phyloP scores from a whole-genome alignment of 1,139 yeast species.

The Hansenula sp. region DNA sequence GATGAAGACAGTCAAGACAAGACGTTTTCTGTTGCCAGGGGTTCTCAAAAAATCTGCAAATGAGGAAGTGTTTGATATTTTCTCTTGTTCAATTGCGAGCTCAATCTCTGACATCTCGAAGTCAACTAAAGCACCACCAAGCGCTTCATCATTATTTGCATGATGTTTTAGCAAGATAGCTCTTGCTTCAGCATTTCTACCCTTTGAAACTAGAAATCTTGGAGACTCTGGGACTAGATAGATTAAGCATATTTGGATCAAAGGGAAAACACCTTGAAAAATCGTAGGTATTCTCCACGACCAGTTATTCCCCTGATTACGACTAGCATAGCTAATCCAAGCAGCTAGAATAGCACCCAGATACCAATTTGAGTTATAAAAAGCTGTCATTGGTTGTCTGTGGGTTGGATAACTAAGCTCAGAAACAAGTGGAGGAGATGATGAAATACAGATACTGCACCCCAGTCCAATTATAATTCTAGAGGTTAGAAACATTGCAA shows the following conservation, averaged over 20 bases:
- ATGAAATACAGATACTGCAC: constrained; percentile 35
- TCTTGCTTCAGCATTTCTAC: constrained; percentile 55
- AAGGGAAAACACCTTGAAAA: constrained; percentile 38
- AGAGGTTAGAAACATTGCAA: constrained; percentile 42
- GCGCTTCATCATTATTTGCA: constrained; percentile 32
- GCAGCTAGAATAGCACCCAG: constrained; percentile 57
- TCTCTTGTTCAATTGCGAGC: constrained; percentile 31
- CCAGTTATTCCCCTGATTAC: constrained; percentile 27
- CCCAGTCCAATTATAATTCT: constrained; percentile 50
- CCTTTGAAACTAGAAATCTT: constrained; percentile 58
- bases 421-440: constrained; percentile 40
- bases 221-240: constrained; percentile 69
- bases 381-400: constrained; percentile 44
- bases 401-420: constrained; percentile 42
- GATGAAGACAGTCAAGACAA: constrained; percentile 33
- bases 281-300: constrained; percentile 42
- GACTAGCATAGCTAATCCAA: constrained; percentile 49
- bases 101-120: constrained; percentile 45
- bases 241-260: constrained; percentile 33
- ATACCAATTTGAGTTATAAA: constrained; percentile 50
- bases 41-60: constrained; percentile 25
- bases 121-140: constrained; percentile 35
- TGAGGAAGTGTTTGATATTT: constrained; percentile 21
- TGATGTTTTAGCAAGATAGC: constrained; percentile 35
- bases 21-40: constrained; percentile 42